Evolutionary conservation across 2,329 filamentous ascomycete genomes (phyloP).

Genomic region (Tolypocladium sp.): DNA sequence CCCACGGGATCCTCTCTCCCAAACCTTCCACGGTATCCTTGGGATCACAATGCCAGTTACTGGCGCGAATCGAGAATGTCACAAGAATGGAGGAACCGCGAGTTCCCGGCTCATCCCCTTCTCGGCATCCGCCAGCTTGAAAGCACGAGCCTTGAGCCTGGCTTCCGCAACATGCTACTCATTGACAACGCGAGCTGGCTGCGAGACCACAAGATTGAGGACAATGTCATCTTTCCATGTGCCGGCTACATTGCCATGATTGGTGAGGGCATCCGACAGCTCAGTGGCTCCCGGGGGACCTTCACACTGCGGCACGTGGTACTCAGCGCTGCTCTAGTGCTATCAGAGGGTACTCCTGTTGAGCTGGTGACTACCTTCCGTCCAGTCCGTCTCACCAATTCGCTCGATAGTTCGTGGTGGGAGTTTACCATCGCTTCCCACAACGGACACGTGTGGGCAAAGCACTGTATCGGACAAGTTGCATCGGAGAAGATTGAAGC

Average conservation of each 20-base stretch:
- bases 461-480: constrained; percentile 4
- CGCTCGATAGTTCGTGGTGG: constrained; percentile 17
- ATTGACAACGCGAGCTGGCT: constrained; percentile 24
- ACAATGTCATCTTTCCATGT: constrained; percentile 30
- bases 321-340: constrained; percentile 18
- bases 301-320: constrained; percentile 19
- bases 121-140: no score
- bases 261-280: constrained; percentile 12
- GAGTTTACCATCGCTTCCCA: constrained; percentile 18
- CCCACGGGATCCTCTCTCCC: neutral
- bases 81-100: no score
- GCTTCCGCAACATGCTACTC: constrained; percentile 12
- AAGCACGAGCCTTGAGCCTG: no score
- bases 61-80: constrained; percentile 6
- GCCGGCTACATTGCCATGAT: constrained; percentile 25
- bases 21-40: constrained; percentile 9
- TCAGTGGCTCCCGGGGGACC: constrained; percentile 5
- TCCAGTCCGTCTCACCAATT: constrained; percentile 12
- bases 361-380: constrained; percentile 23
- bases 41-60: constrained; percentile 5
- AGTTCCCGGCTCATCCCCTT: no score
- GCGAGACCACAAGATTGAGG: constrained; percentile 32
- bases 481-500: no score
- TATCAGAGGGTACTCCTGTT: constrained; percentile 11
- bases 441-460: constrained; percentile 11